Percentiles rank a stretch among this genome's conserved stretches.
Evolutionary conservation across 2,329 filamentous ascomycete species (phyloP).

Genomic region (Hypoxylon sp.): DNA sequence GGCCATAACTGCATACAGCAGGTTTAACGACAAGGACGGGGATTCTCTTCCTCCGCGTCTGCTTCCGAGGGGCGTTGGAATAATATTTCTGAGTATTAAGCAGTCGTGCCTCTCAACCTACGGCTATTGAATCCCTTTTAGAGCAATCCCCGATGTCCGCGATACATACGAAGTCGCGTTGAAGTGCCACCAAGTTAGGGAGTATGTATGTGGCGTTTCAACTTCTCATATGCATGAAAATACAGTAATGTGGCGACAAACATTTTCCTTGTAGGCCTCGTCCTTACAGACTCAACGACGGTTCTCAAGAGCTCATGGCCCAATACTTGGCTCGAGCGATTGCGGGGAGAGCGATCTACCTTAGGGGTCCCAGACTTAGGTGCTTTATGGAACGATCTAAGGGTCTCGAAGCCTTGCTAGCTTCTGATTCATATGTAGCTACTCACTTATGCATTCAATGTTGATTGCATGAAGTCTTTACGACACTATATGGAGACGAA

Average conservation of each 20-base stretch:
- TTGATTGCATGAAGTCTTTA: slow-evolving; percentile 12
- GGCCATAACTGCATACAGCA: slow-evolving; percentile 24
- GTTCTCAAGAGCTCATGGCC: neutral
- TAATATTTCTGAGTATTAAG: slow-evolving; percentile 14
- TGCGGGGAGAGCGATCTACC: slow-evolving; percentile 21
- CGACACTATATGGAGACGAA: slow-evolving; percentile 3
- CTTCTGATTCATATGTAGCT: slow-evolving; percentile 18
- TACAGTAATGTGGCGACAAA: slow-evolving; percentile 2
- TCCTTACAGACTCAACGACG: neutral
- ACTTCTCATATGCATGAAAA: slow-evolving; percentile 24
- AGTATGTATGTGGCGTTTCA: slow-evolving; percentile 23
- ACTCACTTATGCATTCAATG: slow-evolving; percentile 14
- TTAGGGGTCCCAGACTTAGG: neutral
- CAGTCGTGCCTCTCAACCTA: slow-evolving; percentile 22
- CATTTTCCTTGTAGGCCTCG: neutral
- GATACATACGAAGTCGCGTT: slow-evolving; percentile 16
- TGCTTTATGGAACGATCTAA: slow-evolving; percentile 20
- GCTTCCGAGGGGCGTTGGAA: slow-evolving; percentile 13
- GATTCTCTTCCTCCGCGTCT: slow-evolving; percentile 12
- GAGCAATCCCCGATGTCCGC: slow-evolving; percentile 8
- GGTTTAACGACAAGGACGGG: slow-evolving; percentile 11
- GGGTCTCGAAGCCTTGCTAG: slow-evolving; percentile 29
- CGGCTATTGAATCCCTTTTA: neutral
- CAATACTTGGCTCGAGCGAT: slow-evolving; percentile 4
- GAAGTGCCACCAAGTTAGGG: slow-evolving; percentile 11